Percentiles rank a stretch among this genome's conserved stretches.
These are phyloP conservation scores for Penicillium sp. DNA, from an alignment of 2,329 filamentous ascomycete genomes.

Conservation along the genomic window DNA sequence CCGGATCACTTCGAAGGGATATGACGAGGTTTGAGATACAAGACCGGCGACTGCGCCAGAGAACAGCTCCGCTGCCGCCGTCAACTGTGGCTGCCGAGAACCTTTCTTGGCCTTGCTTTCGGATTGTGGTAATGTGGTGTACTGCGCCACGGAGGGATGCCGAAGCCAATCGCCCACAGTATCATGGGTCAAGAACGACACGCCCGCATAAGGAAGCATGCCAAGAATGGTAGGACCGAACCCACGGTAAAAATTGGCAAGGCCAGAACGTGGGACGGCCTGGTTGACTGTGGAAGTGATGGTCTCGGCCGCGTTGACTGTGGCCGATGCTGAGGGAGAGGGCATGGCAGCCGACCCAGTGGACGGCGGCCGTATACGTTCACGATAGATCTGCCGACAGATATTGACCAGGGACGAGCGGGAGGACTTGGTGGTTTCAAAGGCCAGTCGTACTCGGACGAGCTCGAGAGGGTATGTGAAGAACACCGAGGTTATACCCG, in stretches of 20 bases:
- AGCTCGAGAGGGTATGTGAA: conserved; percentile 95
- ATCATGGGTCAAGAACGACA: conserved; percentile 94
- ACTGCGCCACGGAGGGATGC: conserved; percentile 57
- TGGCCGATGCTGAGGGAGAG: conserved; percentile 39
- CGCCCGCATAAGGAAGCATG: conserved; percentile 94
- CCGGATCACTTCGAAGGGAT: conserved; percentile 87
- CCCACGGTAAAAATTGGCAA: conserved; percentile 90
- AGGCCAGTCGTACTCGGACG: conserved; percentile 84
- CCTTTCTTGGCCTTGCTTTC: conserved; percentile 42
- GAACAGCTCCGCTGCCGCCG: conserved; percentile 77
- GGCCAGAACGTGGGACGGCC: conserved; percentile 58
- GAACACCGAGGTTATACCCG: conserved; percentile 83
- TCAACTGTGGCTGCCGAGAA: conserved; percentile 61
- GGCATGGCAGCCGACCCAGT: conserved; percentile 12
- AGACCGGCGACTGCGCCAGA: conserved; percentile 82
- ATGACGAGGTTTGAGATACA: conserved; percentile 84
- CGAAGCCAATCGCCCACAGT: conserved; percentile 79
- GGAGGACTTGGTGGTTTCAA: conserved; percentile 75
- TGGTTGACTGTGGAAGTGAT: conserved; percentile 42
- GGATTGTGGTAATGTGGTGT: conserved; percentile 67
- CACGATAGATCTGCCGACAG: conserved; percentile 79
- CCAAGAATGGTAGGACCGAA: conserved; percentile 85
- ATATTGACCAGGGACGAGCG: conserved; percentile 68
- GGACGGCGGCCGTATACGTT: conserved; percentile 50
- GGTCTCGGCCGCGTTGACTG: conserved; percentile 35